Percentiles rank a stretch among this genome's conserved stretches.
phyloP scores from a whole-genome alignment of 495 filamentous ascomycete genomes.

The Podospora pseudopauciseta region DNA sequence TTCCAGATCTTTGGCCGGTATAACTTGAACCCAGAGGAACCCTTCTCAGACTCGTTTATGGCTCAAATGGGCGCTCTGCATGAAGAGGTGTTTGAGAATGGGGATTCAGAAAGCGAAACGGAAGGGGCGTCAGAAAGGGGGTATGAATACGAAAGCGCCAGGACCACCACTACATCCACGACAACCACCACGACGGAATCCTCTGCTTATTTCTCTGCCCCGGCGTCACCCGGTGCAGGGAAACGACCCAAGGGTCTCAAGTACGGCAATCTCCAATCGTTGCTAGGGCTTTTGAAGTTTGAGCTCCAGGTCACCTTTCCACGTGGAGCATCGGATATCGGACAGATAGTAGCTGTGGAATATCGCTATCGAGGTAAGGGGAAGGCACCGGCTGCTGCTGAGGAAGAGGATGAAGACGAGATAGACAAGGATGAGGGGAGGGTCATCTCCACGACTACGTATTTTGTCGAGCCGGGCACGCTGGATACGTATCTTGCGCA shows the following conservation, averaged over 20 bases:
- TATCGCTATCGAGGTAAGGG: conserved; percentile 46
- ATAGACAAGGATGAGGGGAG: conserved; percentile 39
- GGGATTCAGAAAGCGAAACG: conserved; percentile 3
- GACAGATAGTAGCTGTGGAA: conserved; percentile 60
- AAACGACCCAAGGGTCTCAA: conserved; percentile 15
- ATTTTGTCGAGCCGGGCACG: conserved; percentile 61
- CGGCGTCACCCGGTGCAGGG: conserved; percentile 39
- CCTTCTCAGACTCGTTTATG: conserved; percentile 79
- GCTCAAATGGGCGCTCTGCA: conserved; percentile 69
- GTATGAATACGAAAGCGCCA: background rate
- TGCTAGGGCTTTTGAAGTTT: conserved; percentile 37
- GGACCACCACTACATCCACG: background rate
- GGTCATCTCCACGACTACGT: conserved; percentile 60
- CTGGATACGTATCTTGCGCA: conserved; percentile 62
- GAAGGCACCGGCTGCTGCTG: conserved; percentile 5
- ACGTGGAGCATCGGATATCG: conserved; percentile 43
- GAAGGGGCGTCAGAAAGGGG: conserved; percentile 12
- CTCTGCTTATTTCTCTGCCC: conserved; percentile 17
- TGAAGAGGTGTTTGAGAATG: conserved; percentile 48
- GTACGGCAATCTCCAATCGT: conserved; percentile 40
- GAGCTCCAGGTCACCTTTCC: conserved; percentile 58
- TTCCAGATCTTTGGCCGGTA: conserved; percentile 65
- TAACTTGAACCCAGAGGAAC: conserved; percentile 54
- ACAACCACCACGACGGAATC: conserved; percentile 2
- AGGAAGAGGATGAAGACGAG: conserved; percentile 29